Percentiles rank a stretch among this genome's conserved stretches.
These are phyloP conservation scores for Saksenaea oblongispora DNA, from an alignment of 371 early-diverging fungal genomes.

Conservation along the genomic window DNA sequence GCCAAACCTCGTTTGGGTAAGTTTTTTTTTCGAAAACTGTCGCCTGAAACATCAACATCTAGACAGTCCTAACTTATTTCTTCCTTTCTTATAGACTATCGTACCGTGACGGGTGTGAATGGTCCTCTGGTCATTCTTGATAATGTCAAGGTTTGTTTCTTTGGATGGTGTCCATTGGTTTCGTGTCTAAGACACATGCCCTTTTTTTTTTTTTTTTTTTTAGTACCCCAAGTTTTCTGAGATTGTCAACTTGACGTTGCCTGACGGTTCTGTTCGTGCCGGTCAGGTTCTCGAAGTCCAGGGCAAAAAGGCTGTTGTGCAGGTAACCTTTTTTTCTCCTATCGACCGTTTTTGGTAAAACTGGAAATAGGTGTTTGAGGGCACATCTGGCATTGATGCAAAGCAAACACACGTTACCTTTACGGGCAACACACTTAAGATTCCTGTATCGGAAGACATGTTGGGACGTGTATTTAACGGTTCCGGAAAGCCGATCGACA, in stretches of 20 bases:
- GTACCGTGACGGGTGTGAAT: slow-evolving; percentile 99
- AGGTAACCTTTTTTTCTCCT: slow-evolving; percentile 53
- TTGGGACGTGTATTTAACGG: slow-evolving; percentile 99
- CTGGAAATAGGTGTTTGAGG: slow-evolving; percentile 93
- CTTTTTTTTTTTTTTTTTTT: slow-evolving; percentile 3
- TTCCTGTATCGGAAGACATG: slow-evolving; percentile 99
- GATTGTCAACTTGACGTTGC: slow-evolving; percentile 98
- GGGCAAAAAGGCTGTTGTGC: slow-evolving; percentile 98
- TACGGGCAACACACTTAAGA: slow-evolving; percentile 97
- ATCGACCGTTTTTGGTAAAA: not conserved
- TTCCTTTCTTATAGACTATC: slow-evolving; percentile 81
- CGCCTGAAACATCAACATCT: not conserved
- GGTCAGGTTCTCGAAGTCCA: slow-evolving; percentile 99
- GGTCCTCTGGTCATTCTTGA: slow-evolving; percentile 99
- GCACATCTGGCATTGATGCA: slow-evolving; percentile 98
- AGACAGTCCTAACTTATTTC: not conserved
- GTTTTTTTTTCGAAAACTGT: slow-evolving; percentile 15
- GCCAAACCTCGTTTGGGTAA: slow-evolving; percentile 91
- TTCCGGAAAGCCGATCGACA: slow-evolving; percentile 99
- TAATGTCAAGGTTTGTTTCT: slow-evolving; percentile 81
- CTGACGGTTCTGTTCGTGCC: slow-evolving; percentile 95
- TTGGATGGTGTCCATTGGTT: not conserved
- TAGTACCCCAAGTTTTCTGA: slow-evolving; percentile 98
- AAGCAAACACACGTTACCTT: slow-evolving; percentile 98
- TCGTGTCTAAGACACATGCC: not conserved